phyloP scores from a whole-genome alignment of 352 stramenopile genomes.

The Pythium insidiosum region DNA sequence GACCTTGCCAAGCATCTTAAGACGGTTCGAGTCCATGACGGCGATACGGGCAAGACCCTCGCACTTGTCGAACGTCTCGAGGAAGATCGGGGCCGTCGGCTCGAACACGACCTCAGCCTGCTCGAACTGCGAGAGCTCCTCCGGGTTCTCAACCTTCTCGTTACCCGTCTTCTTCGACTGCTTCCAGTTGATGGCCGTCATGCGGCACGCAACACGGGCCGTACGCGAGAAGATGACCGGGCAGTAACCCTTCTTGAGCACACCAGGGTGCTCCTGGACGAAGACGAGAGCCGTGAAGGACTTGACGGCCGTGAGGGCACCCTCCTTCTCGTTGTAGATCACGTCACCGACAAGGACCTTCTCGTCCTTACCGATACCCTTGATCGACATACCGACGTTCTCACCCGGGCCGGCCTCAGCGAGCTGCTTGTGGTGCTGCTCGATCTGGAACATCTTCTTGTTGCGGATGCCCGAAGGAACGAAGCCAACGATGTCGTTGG shows the following conservation, averaged over 20 bases:
- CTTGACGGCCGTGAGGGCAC: slow-evolving; percentile 44
- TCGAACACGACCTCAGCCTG: slow-evolving; percentile 73
- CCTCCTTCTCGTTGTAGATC: slow-evolving; percentile 31
- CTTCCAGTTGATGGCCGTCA: slow-evolving; percentile 81
- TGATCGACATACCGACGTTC: slow-evolving; percentile 78
- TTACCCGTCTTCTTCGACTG: slow-evolving; percentile 78
- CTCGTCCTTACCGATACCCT: slow-evolving; percentile 71
- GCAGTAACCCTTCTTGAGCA: slow-evolving; percentile 67
- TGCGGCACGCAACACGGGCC: slow-evolving; percentile 76
- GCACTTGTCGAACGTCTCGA: slow-evolving; percentile 72
- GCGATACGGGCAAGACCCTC: slow-evolving; percentile 71
- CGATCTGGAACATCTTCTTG: slow-evolving; percentile 73
- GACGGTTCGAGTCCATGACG: slow-evolving; percentile 81
- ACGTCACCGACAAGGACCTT: slow-evolving; percentile 52
- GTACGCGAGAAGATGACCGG: slow-evolving; percentile 78
- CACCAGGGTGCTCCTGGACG: slow-evolving; percentile 67
- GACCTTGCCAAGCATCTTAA: slow-evolving; percentile 84
- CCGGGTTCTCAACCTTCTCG: slow-evolving; percentile 65
- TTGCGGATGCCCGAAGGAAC: slow-evolving; percentile 40
- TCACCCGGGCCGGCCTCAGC: slow-evolving; percentile 52
- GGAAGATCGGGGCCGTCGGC: slow-evolving; percentile 50
- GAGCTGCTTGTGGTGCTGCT: slow-evolving; percentile 75
- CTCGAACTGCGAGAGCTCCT: slow-evolving; percentile 69
- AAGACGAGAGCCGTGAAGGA: slow-evolving; percentile 65
- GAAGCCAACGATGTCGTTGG: slow-evolving; percentile 64